Percentiles rank a stretch among this genome's conserved stretches.
Evolutionary conservation across 805 yeast genomes (phyloP).

Genomic region (Starmerella potacharoeniae): DNA sequence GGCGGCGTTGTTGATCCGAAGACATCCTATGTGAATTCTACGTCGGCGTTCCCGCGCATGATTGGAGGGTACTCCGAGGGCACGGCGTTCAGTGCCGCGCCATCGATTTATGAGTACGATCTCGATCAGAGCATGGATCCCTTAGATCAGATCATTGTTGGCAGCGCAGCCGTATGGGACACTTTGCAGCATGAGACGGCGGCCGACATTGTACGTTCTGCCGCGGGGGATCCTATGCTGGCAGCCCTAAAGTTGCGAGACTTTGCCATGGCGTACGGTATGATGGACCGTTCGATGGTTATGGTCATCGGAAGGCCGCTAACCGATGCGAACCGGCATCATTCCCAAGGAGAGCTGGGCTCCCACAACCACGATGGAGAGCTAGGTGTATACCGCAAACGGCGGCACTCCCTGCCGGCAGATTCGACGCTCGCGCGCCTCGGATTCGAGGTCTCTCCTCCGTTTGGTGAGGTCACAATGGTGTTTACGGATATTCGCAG

Average conservation of each 20-base stretch:
- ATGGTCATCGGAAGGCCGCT: constrained; percentile 37
- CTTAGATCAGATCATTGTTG: constrained; percentile 80
- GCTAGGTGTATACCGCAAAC: constrained; percentile 25
- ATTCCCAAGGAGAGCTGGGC: constrained; percentile 5
- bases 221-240: constrained; percentile 61
- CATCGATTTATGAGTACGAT: constrained; percentile 48
- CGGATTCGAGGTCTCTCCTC: constrained; percentile 81
- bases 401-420: constrained; percentile 43
- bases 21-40: constrained; percentile 68
- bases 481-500: constrained; percentile 95
- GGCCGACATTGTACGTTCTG: constrained; percentile 78
- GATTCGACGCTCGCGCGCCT: constrained; percentile 73
- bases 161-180: constrained; percentile 79
- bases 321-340: neutral
- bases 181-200: constrained; percentile 71
- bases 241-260: constrained; percentile 93
- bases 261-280: constrained; percentile 87
- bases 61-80: constrained; percentile 78
- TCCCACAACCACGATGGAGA: constrained; percentile 8
- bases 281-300: constrained; percentile 71
- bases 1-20: constrained; percentile 85
- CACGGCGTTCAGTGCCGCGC: constrained; percentile 84
- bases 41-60: constrained; percentile 73
- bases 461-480: constrained; percentile 86
- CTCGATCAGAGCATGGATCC: constrained; percentile 43